Evolutionary conservation across 129 eudicot genomes (phyloP).

Genomic region (Artemisia annua): DNA sequence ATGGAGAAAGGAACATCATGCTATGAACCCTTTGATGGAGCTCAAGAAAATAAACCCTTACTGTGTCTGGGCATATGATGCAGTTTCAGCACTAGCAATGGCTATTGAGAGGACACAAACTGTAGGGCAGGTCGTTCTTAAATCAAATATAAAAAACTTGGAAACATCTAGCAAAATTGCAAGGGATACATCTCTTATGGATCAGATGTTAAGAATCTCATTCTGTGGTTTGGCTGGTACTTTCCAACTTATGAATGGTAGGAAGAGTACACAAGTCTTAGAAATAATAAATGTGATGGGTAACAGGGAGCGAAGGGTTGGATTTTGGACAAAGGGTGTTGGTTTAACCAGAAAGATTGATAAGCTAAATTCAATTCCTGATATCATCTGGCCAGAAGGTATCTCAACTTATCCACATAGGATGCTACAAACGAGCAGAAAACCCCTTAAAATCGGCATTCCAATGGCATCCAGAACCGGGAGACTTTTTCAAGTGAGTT

Average conservation of each 20-base stretch:
- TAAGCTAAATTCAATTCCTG: neutral
- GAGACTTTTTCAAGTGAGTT: constrained; percentile 13
- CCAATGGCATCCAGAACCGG: constrained; percentile 5
- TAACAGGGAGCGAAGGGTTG: constrained; percentile 36
- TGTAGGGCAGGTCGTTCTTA: too few species aligned
- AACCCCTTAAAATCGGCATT: constrained; percentile 37
- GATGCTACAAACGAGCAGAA: constrained; percentile 19
- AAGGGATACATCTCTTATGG: constrained; percentile 26
- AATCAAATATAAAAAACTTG: too few species aligned
- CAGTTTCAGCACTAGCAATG: constrained; percentile 42
- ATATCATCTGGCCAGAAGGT: constrained; percentile 46
- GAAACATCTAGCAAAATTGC: too few species aligned
- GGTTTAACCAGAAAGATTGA: constrained; percentile 27
- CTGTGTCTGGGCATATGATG: constrained; percentile 57
- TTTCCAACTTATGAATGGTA: constrained; percentile 28
- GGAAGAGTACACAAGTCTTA: neutral
- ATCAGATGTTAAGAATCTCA: constrained; percentile 23
- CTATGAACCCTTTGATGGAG: constrained; percentile 8
- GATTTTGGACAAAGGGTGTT: constrained; percentile 51
- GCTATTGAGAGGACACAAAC: constrained; percentile 34
- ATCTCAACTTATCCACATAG: constrained; percentile 28
- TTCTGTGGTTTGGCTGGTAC: constrained; percentile 48
- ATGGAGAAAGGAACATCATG: constrained; percentile 29
- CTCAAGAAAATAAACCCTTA: constrained; percentile 13
- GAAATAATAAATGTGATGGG: constrained; percentile 40